Base-by-base conservation (phyloP, 2,329 filamentous ascomycete species). In the Phyllosticta ampelicida region DNA sequence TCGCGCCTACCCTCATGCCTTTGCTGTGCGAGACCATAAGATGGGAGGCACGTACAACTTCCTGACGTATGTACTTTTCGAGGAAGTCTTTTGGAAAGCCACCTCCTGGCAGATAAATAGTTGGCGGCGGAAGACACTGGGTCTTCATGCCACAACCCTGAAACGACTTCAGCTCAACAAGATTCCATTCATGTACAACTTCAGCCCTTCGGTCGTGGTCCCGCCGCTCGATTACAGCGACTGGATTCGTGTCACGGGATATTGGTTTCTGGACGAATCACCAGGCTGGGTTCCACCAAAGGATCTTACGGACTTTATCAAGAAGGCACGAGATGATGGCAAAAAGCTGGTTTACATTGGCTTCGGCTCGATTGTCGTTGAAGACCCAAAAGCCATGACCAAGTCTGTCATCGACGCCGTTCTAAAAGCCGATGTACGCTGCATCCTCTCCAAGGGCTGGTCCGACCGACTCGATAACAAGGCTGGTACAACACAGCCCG, bases 121-220 rank as follows among this genome's bases (percentile, higher is more conserved):
- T 56, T 99, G 94, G 94, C 84, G 94, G 62, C 90, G 89, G 70
- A 87, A 85, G 63, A 82, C 86, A 21, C 80, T 99, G 5, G 83
- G 84, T 0, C 76, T 99, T 26, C 87, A 86, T 55, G 86, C 85
- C 62, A 99, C 94, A 1, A 89, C 78, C 60, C 76, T 96, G 50
- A 88, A 94, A 69, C 95, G 91, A 75, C 84, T 99, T 83, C 90
- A 96, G 73, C 86, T 89, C 1, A 96, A 96, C 76, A 95, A 95
- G 70, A 90, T 96, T n/a, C 94, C 94, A 0, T 99, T 99, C 72
- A 74, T 99, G 51, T 99, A 99, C 77, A 97, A 96, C 73, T 97
- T 96, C 71, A 95, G 89, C 58, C 90, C 91, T 0, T 87, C 84
- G 10, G 94, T 99, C 11, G 94, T 99, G n/a, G 84, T 89, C 1